A percentile compares a stretch with the other conserved stretches of the same genome.
These are phyloP conservation scores for Nakaseomyces delphensis DNA, from an alignment of 1,139 yeast species.

Conservation along the genomic window DNA sequence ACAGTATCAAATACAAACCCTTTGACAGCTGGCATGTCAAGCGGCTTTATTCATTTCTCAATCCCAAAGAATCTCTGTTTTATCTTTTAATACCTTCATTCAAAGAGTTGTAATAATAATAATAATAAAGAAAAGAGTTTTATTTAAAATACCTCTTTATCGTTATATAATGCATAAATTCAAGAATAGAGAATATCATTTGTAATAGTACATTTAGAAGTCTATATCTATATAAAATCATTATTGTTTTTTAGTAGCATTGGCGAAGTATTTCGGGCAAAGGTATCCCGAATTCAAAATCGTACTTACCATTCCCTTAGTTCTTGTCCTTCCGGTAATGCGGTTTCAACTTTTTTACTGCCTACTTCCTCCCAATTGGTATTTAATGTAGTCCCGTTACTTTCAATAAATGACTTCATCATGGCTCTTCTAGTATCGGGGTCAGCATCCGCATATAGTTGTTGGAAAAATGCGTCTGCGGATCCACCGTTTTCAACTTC, in stretches of 20 bases:
- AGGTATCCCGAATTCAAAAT: background rate
- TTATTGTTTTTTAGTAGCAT: background rate
- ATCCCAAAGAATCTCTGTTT: too few relatives aligned
- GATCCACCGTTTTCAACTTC: constrained; percentile 35
- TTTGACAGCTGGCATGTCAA: constrained; percentile 3
- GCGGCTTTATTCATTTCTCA: background rate
- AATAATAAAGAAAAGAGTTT: background rate
- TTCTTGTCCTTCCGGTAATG: constrained; percentile 72
- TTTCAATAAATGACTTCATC: constrained; percentile 94
- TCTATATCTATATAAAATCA: background rate
- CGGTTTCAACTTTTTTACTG: constrained; percentile 53
- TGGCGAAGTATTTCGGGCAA: too few relatives aligned
- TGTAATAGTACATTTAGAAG: background rate
- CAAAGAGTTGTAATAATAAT: background rate
- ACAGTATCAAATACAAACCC: background rate
- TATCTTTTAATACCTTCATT: too few relatives aligned
- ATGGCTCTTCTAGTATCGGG: constrained; percentile 87
- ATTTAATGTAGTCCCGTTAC: constrained; percentile 87
- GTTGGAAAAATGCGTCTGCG: constrained; percentile 66
- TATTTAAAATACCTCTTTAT: background rate
- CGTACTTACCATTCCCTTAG: constrained; percentile 33
- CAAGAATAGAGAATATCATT: background rate
- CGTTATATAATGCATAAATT: background rate
- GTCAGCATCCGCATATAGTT: constrained; percentile 69
- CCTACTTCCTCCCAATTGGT: constrained; percentile 94